These are phyloP conservation scores for Fraxinus albicans DNA, from an alignment of 305 asterid species.

Conservation along the genomic window DNA sequence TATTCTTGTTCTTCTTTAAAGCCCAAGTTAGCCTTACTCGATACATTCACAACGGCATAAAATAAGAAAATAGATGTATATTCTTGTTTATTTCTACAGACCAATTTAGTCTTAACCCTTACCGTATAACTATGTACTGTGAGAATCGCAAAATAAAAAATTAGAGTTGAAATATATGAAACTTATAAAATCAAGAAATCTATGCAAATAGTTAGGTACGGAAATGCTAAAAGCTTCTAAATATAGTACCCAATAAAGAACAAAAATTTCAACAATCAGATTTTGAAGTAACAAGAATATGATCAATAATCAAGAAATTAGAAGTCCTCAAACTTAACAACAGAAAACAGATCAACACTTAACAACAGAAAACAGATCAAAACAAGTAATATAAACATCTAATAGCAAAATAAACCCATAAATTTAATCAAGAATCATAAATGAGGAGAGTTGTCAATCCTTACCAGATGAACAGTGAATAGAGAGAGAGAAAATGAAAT, in stretches of 20 bases:
- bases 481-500: conserved; percentile 2
- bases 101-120: not conserved
- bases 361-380: not conserved
- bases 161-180: not conserved
- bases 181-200: conserved; percentile 3
- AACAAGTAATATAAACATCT: not conserved
- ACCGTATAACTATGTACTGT: not conserved
- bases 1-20: not conserved
- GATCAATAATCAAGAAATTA: not conserved
- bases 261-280: not conserved
- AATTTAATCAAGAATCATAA: conserved; percentile 11
- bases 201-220: not conserved
- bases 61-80: not conserved
- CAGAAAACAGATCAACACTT: not conserved
- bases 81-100: not conserved
- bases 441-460: conserved; percentile 21
- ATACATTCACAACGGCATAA: not conserved
- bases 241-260: not conserved
- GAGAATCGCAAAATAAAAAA: not conserved
- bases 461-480: conserved; percentile 33
- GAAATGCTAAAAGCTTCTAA: not conserved
- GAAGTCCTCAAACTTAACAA: conserved; percentile 3
- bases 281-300: not conserved
- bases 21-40: not conserved
- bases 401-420: conserved; percentile 11